Evolutionary conservation across 2,329 filamentous ascomycete genomes (phyloP), one percentile per base, ranked within the genome.

Genomic region (Trichoderma cornu-damae): DNA sequence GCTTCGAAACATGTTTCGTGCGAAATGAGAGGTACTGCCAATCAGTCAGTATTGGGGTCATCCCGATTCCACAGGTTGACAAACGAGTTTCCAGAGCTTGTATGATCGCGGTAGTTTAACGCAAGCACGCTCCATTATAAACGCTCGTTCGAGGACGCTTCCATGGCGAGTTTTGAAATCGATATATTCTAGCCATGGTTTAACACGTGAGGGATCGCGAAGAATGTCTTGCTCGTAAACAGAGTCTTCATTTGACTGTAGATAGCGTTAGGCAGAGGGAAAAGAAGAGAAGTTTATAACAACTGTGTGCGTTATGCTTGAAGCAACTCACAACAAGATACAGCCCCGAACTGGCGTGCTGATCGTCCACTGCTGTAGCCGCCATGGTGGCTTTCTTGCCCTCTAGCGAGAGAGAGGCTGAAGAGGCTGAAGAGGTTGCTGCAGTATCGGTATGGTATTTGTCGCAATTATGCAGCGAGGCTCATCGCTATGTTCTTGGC

Each of bases 161-260:
- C 92, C 93, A 80, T 96, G 88, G 65, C 90, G 88, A 65, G 85
- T 77, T 75, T 99, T 99, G 80, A 89, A 92, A 64, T 90, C 86
- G 70, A 93, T 89, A 73, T 97, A 99, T 64, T 90, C 86, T 59
- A 99, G 82, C 94, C 94, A 99, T 67, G 94, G 92, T 74, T 93
- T 95, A 64, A 93, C 85, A 71, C 86, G 94, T 67, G 87, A 88
- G 7, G 86, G 84, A 67, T 95, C 90, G 65, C 92, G 89, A 63
- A 94, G 78, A 60, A 97, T 85, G 72, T 99, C 94, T 75, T 96
- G 92, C 76, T 99, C 95, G 79, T 97, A 99, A 60, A 96, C 83
- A 56, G 89, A 87, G 75, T 99, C 94, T 75, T 95, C 90, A 69
- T 91, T 89, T 66, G 85, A 81, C 84, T 93, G 63, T 2, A 65